phyloP scores from a whole-genome alignment of 495 filamentous ascomycete species.

The Daldinia loculata region DNA sequence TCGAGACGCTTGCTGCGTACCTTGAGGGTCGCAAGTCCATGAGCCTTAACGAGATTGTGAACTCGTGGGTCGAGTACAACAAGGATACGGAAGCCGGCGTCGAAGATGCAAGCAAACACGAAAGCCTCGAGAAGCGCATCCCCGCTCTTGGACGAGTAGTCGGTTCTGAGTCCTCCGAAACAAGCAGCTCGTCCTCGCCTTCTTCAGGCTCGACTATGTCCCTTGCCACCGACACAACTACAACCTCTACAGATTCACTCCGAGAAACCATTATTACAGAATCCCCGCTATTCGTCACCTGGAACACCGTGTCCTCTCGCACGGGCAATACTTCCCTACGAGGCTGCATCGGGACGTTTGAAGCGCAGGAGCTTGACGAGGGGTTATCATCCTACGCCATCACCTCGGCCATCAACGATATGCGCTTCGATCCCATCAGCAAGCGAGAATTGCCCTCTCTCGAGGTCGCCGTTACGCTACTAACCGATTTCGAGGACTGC shows the following conservation, averaged over 20 bases:
- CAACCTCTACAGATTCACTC: constrained; percentile 42
- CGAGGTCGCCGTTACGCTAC: constrained; percentile 74
- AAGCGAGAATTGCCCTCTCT: constrained; percentile 71
- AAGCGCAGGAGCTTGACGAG: constrained; percentile 72
- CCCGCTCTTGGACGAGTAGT: constrained; percentile 52
- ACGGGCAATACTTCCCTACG: constrained; percentile 72
- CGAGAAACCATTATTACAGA: constrained; percentile 43
- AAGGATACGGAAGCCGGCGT: not conserved
- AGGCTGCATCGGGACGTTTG: constrained; percentile 97
- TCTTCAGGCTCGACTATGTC: constrained; percentile 46
- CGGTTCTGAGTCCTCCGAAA: constrained; percentile 43
- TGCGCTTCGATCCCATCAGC: constrained; percentile 80
- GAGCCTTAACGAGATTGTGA: constrained; percentile 65
- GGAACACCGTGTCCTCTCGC: constrained; percentile 75
- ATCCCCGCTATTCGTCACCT: constrained; percentile 90
- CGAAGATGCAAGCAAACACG: constrained; percentile 57
- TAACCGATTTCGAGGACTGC: constrained; percentile 79
- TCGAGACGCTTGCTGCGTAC: constrained; percentile 76
- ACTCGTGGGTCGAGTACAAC: not conserved
- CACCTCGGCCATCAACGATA: constrained; percentile 89
- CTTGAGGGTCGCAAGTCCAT: constrained; percentile 54
- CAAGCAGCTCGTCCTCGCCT: constrained; percentile 45
- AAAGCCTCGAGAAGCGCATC: constrained; percentile 48
- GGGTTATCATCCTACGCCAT: constrained; percentile 85
- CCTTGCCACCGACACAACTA: constrained; percentile 42